Base-by-base conservation (phyloP, 75 land plant species). In the Azolla pinnata region DNA sequence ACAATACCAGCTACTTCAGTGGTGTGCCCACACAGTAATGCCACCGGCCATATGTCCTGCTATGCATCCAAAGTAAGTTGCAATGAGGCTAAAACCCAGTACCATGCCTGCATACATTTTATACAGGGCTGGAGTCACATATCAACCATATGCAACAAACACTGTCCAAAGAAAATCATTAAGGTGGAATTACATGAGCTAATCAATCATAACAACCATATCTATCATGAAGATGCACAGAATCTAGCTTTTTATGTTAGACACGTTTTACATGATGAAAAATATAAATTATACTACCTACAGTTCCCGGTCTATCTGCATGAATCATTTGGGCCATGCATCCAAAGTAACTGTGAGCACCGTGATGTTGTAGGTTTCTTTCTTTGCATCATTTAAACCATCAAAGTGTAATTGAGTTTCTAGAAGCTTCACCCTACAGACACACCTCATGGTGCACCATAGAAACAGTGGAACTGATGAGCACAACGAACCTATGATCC, bases 1-100 rank as follows among this genome's bases (percentile, higher is more conserved):
- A 40, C 70, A 9, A 89, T 75, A 65, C 57, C 81, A 18, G 70
- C 75, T 4, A 89, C 70, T 0, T 74, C 46, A 9, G 82, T 71
- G 46, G 86, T 71, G 61, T 89, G 96, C 1, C 96, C 96, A 67
- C 87, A 85, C 33, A 89, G 72, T 60, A 89, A 30, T 18, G 90
- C 80, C 56, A 70, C 34, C 18, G 84, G 82, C 46, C 57, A 60
- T 19, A 74, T 20, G 30, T 67, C 77, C 77, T 67, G 71, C 63
- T 48, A 45, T 51, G 27, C 12, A 35, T 54, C 56, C 50, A 59
- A 66, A 31, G n/a, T 27, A 21, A 51, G 30, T 31, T 30, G 48
- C 14, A n/a, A 25, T 18, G 31, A 53, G 55, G 45, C 27, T 19
- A 1, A 29, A 19, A 26, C 35, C 31, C 20, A 16, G 5, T 21